A percentile compares a stretch with the other conserved stretches of the same genome.
Conservation (phyloP, 441 rosid genomes). For the Cnidoscolus chayamansa region DNA sequence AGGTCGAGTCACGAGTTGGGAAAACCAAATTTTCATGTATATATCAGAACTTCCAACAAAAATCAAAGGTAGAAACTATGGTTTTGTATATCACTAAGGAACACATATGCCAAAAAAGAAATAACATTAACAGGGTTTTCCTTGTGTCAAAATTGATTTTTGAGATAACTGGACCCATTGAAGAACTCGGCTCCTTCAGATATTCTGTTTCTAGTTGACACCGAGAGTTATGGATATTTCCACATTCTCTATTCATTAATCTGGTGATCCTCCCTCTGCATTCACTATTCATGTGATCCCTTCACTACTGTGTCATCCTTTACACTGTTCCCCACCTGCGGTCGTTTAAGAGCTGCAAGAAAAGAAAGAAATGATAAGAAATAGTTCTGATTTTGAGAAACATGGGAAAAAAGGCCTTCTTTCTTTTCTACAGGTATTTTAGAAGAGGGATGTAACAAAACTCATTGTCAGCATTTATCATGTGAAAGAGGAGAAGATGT, state of each 20-base stretch:
- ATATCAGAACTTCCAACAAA: neutral
- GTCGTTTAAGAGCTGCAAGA: constrained; percentile 41
- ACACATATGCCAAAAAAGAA: constrained; percentile 5
- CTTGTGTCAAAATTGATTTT: constrained; percentile 25
- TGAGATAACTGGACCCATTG: neutral
- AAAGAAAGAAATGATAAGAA: neutral
- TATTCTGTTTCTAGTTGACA: neutral
- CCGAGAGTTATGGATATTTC: neutral
- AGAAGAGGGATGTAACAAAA: neutral
- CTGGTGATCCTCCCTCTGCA: neutral
- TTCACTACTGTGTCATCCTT: constrained; percentile 20
- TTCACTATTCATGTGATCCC: constrained; percentile 17
- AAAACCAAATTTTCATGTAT: neutral
- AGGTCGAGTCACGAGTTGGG: neutral
- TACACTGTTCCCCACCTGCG: constrained; percentile 23
- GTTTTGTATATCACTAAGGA: neutral
- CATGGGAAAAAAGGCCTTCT: neutral
- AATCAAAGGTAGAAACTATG: neutral
- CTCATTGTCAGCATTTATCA: neutral
- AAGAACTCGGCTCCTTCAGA: neutral
- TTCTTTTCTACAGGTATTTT: neutral
- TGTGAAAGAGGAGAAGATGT: neutral
- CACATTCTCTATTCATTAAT: neutral
- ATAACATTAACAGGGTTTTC: neutral
- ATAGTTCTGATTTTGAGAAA: neutral